Base-by-base conservation (phyloP, 768 basidiomycete genomes). In the Rhodocollybia butyracea region DNA sequence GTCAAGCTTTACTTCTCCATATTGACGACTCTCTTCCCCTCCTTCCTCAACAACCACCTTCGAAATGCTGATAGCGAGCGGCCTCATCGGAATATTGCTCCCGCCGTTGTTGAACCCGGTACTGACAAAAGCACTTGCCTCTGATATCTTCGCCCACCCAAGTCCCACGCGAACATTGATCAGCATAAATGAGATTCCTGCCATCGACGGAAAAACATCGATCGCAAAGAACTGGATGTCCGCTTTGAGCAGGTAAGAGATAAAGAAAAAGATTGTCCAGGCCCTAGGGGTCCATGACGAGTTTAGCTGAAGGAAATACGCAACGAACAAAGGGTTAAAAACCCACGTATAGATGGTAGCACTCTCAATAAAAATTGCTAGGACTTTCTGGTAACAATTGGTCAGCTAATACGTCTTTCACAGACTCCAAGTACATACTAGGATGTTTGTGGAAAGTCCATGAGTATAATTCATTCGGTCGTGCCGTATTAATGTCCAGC, bases 151-250 rank as follows among this genome's bases (percentile, higher is more conserved):
- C 11, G 36, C 51, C 51, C 11, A 64, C 57, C 1, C 64, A 62
- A 17, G 63, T 61, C 51, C 51, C 11, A 64, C 57, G 1, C 64
- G 64, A 17, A 64, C 62, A 34, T 63, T 63, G 41, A 66, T 65
- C 2, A 64, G 56, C 60, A 65, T 61, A 46, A 61, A 62, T 5
- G 62, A 45, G 8, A 66, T 65, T 3, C 64, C 62, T 3, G 58
- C 38, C 8, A 65, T 30, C 1, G 57, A 45, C 6, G 62, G 60
- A 32, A 27, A 50, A 3, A 50, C 48, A 42, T 66, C 62, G 22
- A 59, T 36, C 15, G 57, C 59, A 34, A 53, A 26, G 27, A 59
- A 57, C 38, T 64, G 61, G 21, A 66, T 47, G 34, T 57, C 56
- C 5, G 63, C 54, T 22, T 46, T 0, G 1, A 45, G n/a, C 29